Base-by-base conservation (phyloP, 176 grass and related monocot genomes). In the Oryza australiensis region DNA sequence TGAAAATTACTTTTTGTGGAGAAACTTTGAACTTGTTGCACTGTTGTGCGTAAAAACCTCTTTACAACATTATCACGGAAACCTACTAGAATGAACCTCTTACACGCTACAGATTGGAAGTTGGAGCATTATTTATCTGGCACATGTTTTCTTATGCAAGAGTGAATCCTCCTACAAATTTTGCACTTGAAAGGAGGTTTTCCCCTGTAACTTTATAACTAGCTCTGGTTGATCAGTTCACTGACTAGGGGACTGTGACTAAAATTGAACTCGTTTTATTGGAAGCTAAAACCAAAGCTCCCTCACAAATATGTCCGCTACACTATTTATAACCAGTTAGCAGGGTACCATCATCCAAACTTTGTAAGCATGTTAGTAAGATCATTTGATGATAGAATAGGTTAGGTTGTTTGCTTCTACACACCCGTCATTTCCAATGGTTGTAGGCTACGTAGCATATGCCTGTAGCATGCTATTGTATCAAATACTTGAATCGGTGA, bases 251-350 rank as follows among this genome's bases (percentile, higher is more conserved):
- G 12, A 12, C 26, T 20, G 26, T 78, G 59, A 68, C 13, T 76
- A 18, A 15, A 37, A 69, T 62, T 69, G 46, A 62, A 80, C 15
- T 18, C 15, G 20, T 83, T 78, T 42, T 7, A 81, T 59, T 80
- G 35, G 45, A 27, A 57, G 33, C 38, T 81, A 16, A 68, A 46
- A 48, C 24, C n/a, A 46, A 15, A 57, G 12, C 5, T 74, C 46
- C 62, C 14, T 28, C 30, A 27, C 23, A 7, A 33, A 28, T 69
- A 40, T 65, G 43, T 33, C 35, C 3, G 1, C 26, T 40, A 53
- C 35, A 48, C 13, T 46, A 72, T 8, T 72, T 80, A 22, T 38
- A 1, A 63, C 62, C 68, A 20, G 16, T 24, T 60, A n/a, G 16
- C 9, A 30, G 23, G 72, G 22, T 78, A 27, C 74, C 22, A 45